phyloP scores from a whole-genome alignment of 306 rosid species.

The Hippophae rhamnoides region DNA sequence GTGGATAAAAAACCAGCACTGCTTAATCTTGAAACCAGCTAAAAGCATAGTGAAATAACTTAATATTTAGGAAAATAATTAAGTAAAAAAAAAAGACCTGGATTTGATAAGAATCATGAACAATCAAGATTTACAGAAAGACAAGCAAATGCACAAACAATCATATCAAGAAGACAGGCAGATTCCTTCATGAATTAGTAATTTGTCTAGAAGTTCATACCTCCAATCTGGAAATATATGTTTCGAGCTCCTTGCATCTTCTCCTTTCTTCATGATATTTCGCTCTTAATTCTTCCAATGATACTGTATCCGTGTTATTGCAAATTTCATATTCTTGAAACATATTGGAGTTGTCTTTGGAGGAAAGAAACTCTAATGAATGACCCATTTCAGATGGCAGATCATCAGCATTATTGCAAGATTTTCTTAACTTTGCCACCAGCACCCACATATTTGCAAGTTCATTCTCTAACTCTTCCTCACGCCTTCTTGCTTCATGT shows the following conservation, averaged over 20 bases:
- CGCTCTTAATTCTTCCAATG: conserved; percentile 44
- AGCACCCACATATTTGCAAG: conserved; percentile 53
- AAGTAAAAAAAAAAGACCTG: too few relatives aligned
- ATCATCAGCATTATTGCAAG: conserved; percentile 33
- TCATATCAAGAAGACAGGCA: too few relatives aligned
- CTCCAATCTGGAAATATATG: conserved; percentile 55
- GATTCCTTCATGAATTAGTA: not conserved
- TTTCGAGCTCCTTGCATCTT: conserved; percentile 56
- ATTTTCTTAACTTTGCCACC: conserved; percentile 45
- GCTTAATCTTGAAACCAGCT: too few relatives aligned
- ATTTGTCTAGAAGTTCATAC: conserved; percentile 25
- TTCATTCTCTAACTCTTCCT: conserved; percentile 59
- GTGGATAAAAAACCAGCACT: too few relatives aligned
- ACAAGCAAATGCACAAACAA: too few relatives aligned
- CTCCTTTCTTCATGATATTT: conserved; percentile 59
- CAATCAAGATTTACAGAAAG: too few relatives aligned
- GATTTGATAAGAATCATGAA: too few relatives aligned
- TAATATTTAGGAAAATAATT: too few relatives aligned
- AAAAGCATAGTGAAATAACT: too few relatives aligned
- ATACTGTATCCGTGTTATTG: conserved; percentile 27
- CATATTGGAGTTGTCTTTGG: conserved; percentile 29
- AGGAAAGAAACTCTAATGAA: conserved; percentile 18
- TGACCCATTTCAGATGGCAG: conserved; percentile 29
- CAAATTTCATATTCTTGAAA: conserved; percentile 29
- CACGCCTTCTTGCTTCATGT: conserved; percentile 51